Conservation (phyloP, 148 eudicot species). For the Selenicereus undatus region DNA sequence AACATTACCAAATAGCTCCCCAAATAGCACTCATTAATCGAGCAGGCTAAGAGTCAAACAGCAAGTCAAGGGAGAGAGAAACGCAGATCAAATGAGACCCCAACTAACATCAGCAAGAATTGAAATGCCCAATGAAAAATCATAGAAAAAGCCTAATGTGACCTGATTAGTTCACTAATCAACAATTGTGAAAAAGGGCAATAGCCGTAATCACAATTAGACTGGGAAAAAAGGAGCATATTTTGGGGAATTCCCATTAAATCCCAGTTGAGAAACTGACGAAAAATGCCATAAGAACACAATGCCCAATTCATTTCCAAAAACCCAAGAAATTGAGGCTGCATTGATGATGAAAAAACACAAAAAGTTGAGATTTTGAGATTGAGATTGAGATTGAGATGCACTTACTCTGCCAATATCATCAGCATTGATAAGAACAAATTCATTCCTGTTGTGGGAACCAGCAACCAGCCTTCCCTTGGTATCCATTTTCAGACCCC, state of each 20-base stretch:
- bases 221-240: too few species aligned
- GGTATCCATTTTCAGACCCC: conserved; percentile 45
- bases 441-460: conserved; percentile 73
- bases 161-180: conserved; percentile 13
- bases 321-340: conserved; percentile 1
- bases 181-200: conserved; percentile 18
- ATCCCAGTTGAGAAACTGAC: background rate
- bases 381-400: background rate
- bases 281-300: background rate
- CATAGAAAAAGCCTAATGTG: conserved; percentile 9
- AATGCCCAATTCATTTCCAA: background rate
- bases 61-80: conserved; percentile 16
- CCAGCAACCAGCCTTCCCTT: conserved; percentile 77
- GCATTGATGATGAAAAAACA: background rate
- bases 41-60: conserved; percentile 23
- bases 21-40: conserved; percentile 4
- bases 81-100: conserved; percentile 6
- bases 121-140: background rate
- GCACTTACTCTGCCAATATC: conserved; percentile 58
- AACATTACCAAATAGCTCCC: conserved; percentile 5
- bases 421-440: conserved; percentile 79
- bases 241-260: background rate
- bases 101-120: conserved; percentile 10
- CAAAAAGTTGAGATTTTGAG: background rate
- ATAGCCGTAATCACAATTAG: background rate